phyloP scores from a whole-genome alignment of 2,329 filamentous ascomycete species.

The Podosphaera aphanis region DNA sequence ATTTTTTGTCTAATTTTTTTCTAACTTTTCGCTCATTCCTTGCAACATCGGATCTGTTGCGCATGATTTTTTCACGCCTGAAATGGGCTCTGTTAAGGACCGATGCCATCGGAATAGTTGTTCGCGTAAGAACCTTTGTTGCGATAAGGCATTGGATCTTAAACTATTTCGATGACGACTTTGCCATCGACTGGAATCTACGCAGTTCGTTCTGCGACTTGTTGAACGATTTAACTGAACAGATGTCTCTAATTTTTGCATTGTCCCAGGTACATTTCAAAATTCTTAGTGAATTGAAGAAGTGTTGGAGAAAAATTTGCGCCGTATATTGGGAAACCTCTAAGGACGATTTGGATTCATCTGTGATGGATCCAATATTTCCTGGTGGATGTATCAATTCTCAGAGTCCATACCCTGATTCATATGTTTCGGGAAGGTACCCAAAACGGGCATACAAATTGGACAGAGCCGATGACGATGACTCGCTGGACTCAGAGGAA shows the following conservation, averaged over 20 bases:
- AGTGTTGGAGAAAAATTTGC: slow-evolving; percentile 87
- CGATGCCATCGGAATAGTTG: slow-evolving; percentile 74
- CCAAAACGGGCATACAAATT: slow-evolving; percentile 22
- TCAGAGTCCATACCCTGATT: slow-evolving; percentile 30
- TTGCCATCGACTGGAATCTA: slow-evolving; percentile 51
- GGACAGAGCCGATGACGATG: slow-evolving; percentile 19
- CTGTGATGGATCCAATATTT: slow-evolving; percentile 40
- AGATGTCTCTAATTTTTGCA: slow-evolving; percentile 23
- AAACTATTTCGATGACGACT: slow-evolving; percentile 95
- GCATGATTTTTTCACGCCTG: slow-evolving; percentile 64
- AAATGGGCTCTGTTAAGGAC: slow-evolving; percentile 62
- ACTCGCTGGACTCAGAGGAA: slow-evolving; percentile 12
- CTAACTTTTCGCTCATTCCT: slow-evolving; percentile 82
- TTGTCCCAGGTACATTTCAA: slow-evolving; percentile 41
- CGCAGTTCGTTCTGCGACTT: slow-evolving; percentile 58
- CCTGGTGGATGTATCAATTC: slow-evolving; percentile 52
- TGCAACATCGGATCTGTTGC: slow-evolving; percentile 49
- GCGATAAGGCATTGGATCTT: slow-evolving; percentile 91
- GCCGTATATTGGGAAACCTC: slow-evolving; percentile 68
- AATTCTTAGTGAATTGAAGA: slow-evolving; percentile 81
- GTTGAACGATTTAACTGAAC: slow-evolving; percentile 44
- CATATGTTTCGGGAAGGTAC: slow-evolving; percentile 26
- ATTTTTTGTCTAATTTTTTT: slow-evolving; percentile 92
- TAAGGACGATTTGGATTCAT: slow-evolving; percentile 31
- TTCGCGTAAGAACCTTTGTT: slow-evolving; percentile 88